Evolutionary conservation across 208 protist genomes (phyloP), one percentile per base, ranked within the genome.

Genomic region (Strigomonas culicis): DNA sequence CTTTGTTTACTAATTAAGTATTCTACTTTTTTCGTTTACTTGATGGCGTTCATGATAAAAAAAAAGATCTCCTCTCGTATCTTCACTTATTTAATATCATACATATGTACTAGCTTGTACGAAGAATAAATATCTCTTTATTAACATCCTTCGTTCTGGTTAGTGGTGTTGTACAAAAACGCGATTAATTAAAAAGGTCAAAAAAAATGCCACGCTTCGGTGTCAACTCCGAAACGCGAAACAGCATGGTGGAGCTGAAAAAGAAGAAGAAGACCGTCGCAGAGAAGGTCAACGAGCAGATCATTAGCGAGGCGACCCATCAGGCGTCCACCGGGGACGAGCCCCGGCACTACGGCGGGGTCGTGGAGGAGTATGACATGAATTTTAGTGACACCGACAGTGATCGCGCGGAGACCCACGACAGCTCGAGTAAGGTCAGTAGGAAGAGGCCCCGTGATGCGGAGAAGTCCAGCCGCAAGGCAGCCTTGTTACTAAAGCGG

Each of bases 211-310:
- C 52, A 11, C 80, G 80, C 21, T 86, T 86, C 22, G 44, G 13
- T 47, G 34, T 6, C 8, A 65, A 24, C 43, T 66, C 68, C 19
- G 51, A 59, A 13, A 55, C 58, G 13, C 66, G 67, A 3, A 49
- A 77, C 36, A 59, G 22, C n/a, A 11, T 85, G 1, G 39, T 85
- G n/a, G 53, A 72, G 53, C 63, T 85, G 8, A 76, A 59, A 51
- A 59, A 80, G 47, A 80, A 77, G 68, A 78, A 72, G 41, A 90
- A 78, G 76, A 79, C 82, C 0, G 55, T 87, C 25, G 75, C 84
- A 4, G 84, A 94, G 17, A 63, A 82, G 11, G 72, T 91, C 39
- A 90, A 90, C 66, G 88, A 86, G 39, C 75, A 89, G 56, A 66
- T 94, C 28, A 69, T 75, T 51, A 19, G 19, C 43, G 66, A 73